Evolutionary conservation across 192 early-diverging fungal genomes (phyloP), one percentile per base, ranked within the genome.

Genomic region (Phlyctochytrium planicorne): DNA sequence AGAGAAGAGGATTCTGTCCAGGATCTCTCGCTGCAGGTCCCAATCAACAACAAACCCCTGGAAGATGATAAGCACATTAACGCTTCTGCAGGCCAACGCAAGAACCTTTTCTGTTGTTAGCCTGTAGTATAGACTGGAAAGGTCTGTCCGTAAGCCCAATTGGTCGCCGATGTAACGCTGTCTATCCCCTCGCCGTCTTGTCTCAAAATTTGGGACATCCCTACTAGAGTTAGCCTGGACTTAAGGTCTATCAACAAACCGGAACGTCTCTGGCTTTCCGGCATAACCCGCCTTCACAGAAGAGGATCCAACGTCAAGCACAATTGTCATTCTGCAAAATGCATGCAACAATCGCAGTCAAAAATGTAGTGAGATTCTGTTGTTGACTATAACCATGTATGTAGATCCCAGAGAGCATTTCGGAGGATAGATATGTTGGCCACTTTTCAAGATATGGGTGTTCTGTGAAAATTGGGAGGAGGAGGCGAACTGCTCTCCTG

Each of bases 21-120:
- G 93, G 31, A 95, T 71, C 36, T 80, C 83, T 59, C 85, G 81
- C 78, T 95, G 85, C 10, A 84, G 75, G 62, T 90, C 90, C 93
- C 93, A 95, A 52, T 85, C 84, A 2, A 82, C 85, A 55, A 95
- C 64, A 60, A 85, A 83, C 0, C 93, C 93, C 82, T 84, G 52
- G 60, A 6, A 20, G 24, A 20, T 1, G n/a, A 23, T 36, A 17
- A 1, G 1, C 24, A 20, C 55, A 62, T 14, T 32, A 1, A 29
- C 2, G 30, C 27, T 52, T 53, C 29, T 52, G 29, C 14, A 4
- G 23, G 23, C 60, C 12, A 3, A 37, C 61, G 0, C 40, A 10
- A 27, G 17, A 34, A 86, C 86, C 78, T 86, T 91, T 72, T 95
- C 93, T 69, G 93, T 93, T 1, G 92, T 85, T 10, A 90, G 73